These are phyloP conservation scores for Echria macrotheca DNA, from an alignment of 495 filamentous ascomycete genomes.

Conservation along the genomic window DNA sequence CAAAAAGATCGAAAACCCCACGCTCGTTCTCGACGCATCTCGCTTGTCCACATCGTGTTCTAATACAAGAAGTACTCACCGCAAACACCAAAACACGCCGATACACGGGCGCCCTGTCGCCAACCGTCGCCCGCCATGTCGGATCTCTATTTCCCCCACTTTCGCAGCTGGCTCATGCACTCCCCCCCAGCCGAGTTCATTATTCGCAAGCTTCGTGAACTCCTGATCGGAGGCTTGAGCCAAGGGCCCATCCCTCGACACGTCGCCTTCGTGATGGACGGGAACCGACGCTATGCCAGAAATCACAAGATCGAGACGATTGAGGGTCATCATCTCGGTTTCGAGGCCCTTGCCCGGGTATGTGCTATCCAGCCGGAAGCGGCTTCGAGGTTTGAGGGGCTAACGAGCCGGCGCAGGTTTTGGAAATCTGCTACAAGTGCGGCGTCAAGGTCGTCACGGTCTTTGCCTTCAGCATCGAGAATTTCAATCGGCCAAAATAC, in stretches of 20 bases:
- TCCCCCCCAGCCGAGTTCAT: conserved; percentile 87
- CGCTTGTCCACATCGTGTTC: too few species aligned
- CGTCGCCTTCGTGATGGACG: conserved; percentile 98
- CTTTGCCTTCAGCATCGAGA: conserved; percentile 98
- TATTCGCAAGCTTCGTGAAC: conserved; percentile 62
- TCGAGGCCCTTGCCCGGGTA: conserved; percentile 85
- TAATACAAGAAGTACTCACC: too few species aligned
- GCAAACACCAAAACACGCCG: too few species aligned
- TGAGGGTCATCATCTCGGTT: conserved; percentile 94
- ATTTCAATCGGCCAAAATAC: conserved; percentile 97
- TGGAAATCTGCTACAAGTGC: conserved; percentile 96
- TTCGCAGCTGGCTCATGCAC: conserved; percentile 81
- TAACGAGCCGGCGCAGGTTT: conserved; percentile 69
- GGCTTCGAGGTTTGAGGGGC: too few species aligned
- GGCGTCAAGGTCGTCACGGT: conserved; percentile 94
- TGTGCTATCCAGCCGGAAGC: conserved; percentile 17
- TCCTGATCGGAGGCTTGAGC: conserved; percentile 78
- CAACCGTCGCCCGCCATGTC: conserved; percentile 33
- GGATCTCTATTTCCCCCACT: conserved; percentile 58
- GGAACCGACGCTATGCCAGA: conserved; percentile 86
- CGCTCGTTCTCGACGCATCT: too few species aligned
- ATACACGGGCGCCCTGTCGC: not conserved
- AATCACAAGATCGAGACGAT: conserved; percentile 91
- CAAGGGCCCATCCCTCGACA: conserved; percentile 91
- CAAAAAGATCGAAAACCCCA: too few species aligned